Percentiles rank a stretch among this genome's conserved stretches.
phyloP scores from a whole-genome alignment of 129 eudicot species.

The Flaveria linearis region DNA sequence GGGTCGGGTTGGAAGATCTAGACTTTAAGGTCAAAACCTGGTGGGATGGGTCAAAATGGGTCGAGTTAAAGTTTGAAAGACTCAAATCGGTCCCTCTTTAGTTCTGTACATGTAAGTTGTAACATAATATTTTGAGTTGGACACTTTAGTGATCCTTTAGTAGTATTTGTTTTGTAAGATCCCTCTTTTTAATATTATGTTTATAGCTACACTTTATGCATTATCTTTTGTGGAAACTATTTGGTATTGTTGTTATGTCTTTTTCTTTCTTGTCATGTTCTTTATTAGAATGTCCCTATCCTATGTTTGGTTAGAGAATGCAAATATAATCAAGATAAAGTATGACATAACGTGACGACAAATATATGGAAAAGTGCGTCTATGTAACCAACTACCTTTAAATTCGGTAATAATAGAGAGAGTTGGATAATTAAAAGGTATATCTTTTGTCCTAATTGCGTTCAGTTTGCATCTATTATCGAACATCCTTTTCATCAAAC shows the following conservation, averaged over 20 bases:
- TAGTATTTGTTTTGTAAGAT: background rate
- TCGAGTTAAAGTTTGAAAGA: no score
- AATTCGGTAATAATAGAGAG: slow-evolving; percentile 3
- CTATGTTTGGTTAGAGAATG: background rate
- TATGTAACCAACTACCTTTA: background rate
- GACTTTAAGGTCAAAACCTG: no score
- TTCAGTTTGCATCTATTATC: slow-evolving; percentile 11
- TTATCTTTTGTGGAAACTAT: background rate
- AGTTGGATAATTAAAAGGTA: slow-evolving; percentile 13
- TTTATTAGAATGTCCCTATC: slow-evolving; percentile 7
- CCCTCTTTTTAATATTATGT: no score
- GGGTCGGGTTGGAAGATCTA: background rate
- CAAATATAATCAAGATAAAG: slow-evolving; percentile 14
- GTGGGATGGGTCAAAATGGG: background rate
- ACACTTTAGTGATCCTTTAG: background rate
- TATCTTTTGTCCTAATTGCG: background rate
- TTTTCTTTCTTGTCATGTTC: slow-evolving; percentile 16
- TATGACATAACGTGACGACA: background rate
- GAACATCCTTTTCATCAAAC: slow-evolving; percentile 25
- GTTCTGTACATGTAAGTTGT: no score
- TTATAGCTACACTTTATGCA: background rate
- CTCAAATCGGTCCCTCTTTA: no score
- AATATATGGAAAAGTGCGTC: background rate
- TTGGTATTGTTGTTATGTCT: slow-evolving; percentile 15
- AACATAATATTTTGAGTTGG: background rate